Base-by-base conservation (phyloP, 345 rosid genomes). In the Citrus australasica region DNA sequence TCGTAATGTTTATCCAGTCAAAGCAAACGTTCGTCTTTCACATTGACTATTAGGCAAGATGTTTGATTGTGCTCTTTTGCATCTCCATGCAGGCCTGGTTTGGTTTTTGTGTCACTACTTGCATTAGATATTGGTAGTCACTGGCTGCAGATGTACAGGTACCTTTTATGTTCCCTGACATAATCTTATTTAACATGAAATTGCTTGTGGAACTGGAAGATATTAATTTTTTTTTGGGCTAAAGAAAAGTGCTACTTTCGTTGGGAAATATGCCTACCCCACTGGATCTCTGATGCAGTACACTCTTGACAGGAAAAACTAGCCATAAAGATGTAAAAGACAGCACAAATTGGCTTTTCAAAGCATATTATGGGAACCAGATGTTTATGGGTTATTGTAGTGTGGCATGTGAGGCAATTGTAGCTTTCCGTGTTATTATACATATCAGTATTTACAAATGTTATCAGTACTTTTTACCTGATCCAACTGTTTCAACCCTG, bases 111-210 rank as follows among this genome's bases (percentile, higher is more conserved):
- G 25, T 25, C 25, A 25, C 25, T 25, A 76, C 93, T 93, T 73
- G 96, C 99, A 25, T 79, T 95, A 46, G 99, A 95, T 88, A 91
- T 95, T 69, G 90, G 86, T 71, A 93, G 98, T 82, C 99, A 95
- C 78, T 95, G 97, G 98, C 88, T 95, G 56, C 99, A 92, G 86
- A 91, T 95, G 97, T 93, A 92, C 85, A 95, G 99, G 98, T 93
- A 84, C 59, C 82, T 63, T 68, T 40, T 40, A 3, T 9, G 9
- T 40, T 40, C 46, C 13, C 13, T 40, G 3, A 37, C 46, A 40
- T 40, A 40, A 40, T 40, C 46, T 40, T 11, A 40, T 8, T 10
- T 2, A 9, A 40, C 46, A 2, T 9, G 13, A 40, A 9, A 9
- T 9, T 40, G 46, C 46, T 40, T 9, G 3, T 40, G 46, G 46